phyloP scores from a whole-genome alignment of 805 yeast species.

The Saturnispora sanitii region DNA sequence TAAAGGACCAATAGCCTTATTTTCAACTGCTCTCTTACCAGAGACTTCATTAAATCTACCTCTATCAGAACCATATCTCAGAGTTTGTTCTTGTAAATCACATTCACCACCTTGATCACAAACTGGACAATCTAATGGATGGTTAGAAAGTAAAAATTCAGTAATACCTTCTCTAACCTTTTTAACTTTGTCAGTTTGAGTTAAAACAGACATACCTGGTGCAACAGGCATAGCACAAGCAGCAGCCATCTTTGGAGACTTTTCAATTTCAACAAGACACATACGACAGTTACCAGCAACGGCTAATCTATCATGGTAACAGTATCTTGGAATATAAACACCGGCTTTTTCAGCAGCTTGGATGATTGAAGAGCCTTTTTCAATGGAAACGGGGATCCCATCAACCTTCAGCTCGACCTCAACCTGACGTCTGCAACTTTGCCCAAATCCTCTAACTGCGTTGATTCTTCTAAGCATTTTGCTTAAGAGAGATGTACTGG shows the following conservation, averaged over 20 bases:
- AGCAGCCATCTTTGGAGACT: slow-evolving; percentile 83
- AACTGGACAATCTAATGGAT: slow-evolving; percentile 86
- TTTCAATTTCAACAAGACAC: slow-evolving; percentile 85
- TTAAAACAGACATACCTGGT: slow-evolving; percentile 79
- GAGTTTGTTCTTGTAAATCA: slow-evolving; percentile 80
- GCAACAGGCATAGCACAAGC: slow-evolving; percentile 91
- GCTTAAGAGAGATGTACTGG: neutral
- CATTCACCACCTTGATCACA: slow-evolving; percentile 96
- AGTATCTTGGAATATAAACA: slow-evolving; percentile 77
- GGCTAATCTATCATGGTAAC: slow-evolving; percentile 85
- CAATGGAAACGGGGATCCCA: slow-evolving; percentile 66
- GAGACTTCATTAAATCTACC: slow-evolving; percentile 74
- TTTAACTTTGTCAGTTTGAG: slow-evolving; percentile 67
- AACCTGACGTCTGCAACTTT: slow-evolving; percentile 8
- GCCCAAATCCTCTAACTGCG: slow-evolving; percentile 10
- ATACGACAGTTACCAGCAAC: slow-evolving; percentile 90
- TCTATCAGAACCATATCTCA: slow-evolving; percentile 76
- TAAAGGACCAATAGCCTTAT: slow-evolving; percentile 82
- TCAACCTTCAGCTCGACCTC: slow-evolving; percentile 41
- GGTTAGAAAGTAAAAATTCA: slow-evolving; percentile 79
- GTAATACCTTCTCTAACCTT: slow-evolving; percentile 86
- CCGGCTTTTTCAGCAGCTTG: slow-evolving; percentile 93
- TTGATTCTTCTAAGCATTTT: slow-evolving; percentile 14
- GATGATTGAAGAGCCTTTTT: slow-evolving; percentile 79
- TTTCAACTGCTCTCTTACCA: slow-evolving; percentile 86